phyloP scores from a whole-genome alignment of 2,329 filamentous ascomycete species.

The Fusarium napiforme region DNA sequence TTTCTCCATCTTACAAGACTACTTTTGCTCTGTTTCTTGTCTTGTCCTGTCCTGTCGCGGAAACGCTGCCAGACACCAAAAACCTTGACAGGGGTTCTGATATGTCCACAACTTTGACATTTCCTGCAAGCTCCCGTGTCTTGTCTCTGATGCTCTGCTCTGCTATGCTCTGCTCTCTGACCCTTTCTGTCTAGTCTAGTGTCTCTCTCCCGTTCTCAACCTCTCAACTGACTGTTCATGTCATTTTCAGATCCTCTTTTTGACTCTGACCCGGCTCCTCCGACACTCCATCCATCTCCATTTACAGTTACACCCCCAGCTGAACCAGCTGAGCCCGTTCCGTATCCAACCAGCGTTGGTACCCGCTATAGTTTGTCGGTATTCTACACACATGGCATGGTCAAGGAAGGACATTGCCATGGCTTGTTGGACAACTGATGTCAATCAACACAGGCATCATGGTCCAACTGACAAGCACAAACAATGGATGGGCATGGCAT shows the following conservation, averaged over 20 bases:
- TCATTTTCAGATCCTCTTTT: slow-evolving; percentile 1
- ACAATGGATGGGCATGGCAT: slow-evolving; percentile 27
- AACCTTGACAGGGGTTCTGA: slow-evolving; percentile 15
- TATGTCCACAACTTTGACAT: slow-evolving; percentile 33
- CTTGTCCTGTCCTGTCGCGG: background rate
- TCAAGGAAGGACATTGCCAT: slow-evolving; percentile 25
- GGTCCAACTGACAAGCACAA: slow-evolving; percentile 17
- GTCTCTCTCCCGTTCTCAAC: slow-evolving; percentile 18
- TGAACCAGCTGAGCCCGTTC: slow-evolving; percentile 28
- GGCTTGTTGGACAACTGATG: slow-evolving; percentile 25
- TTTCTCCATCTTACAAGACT: slow-evolving; percentile 24
- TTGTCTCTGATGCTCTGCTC: slow-evolving; percentile 1
- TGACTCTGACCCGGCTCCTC: slow-evolving; percentile 11
- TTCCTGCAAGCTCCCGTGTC: slow-evolving; percentile 38
- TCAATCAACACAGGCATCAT: slow-evolving; percentile 26
- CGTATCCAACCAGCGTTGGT: slow-evolving; percentile 32
- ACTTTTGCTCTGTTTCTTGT: slow-evolving; percentile 10
- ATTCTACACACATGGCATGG: slow-evolving; percentile 11
- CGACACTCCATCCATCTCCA: slow-evolving; percentile 11
- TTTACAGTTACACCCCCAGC: slow-evolving; percentile 10
- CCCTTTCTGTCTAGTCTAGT: slow-evolving; percentile 19
- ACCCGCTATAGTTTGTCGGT: slow-evolving; percentile 12
- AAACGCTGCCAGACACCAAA: slow-evolving; percentile 3
- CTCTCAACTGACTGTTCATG: slow-evolving; percentile 13
- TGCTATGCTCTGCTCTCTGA: slow-evolving; percentile 11